Base-by-base conservation (phyloP, 2,329 filamentous ascomycete species). In the Fusarium transvaalense region DNA sequence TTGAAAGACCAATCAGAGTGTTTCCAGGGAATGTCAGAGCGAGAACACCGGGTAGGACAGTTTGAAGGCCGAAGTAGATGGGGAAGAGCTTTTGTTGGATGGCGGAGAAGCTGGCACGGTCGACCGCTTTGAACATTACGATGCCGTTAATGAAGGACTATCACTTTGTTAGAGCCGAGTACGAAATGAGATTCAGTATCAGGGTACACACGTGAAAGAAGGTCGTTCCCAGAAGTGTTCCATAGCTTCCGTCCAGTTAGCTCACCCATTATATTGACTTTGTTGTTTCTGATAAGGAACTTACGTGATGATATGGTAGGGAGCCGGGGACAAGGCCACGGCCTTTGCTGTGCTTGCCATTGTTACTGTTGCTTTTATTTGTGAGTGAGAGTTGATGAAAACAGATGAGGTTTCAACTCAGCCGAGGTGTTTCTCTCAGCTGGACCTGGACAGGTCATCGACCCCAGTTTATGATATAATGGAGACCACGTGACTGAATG, bases 31-130 rank as follows among this genome's bases (percentile, higher is more conserved):
- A 95, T 6, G 95, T 97, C 56, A 97, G 77, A 21, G 91, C 90
- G 19, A 97, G 83, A 23, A 92, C 76, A 17, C 91, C 78, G 0
- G 96, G 93, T 1, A 95, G 82, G 8, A 86, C 84, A 6, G 93
- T 90, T 81, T 98, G 95, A 59, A 98, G 82, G 45, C 88, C 84
- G 78, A 98, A 98, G 84, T 97, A 99, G 74, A 93, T 85, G 34
- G 93, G 93, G 82, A 97, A 97, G 54, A 94, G 88, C 67, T 88
- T 88, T 69, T 89, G 86, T 80, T 97, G 95, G 32, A 97, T 86
- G 19, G 89, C 85, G 27, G 91, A 88, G 82, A 99, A 98, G 76
- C 93, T 89, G 0, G 92, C 88, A 27, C 93, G 89, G 27, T 93
- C 89, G 37, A 97, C 88, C 13, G 88, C 86, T 76, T 86, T 89